phyloP scores from a whole-genome alignment of 2,329 filamentous ascomycete genomes.

The Colletotrichum echinochloae region DNA sequence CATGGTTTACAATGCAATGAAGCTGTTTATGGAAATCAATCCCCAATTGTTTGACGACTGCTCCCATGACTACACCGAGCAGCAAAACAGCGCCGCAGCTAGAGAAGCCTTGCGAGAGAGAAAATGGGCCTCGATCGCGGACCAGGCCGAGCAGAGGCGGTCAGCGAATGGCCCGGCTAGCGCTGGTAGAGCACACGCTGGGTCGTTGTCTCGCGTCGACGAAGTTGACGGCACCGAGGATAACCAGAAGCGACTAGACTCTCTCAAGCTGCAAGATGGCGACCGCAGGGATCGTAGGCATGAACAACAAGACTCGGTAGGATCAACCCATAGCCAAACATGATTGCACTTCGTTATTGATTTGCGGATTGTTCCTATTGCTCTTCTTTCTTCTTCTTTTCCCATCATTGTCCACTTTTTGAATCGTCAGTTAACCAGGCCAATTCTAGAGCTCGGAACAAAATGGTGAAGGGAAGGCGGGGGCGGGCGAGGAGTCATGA shows the following conservation, averaged over 20 bases:
- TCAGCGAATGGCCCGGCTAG: slow-evolving; percentile 52
- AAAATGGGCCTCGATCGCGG: slow-evolving; percentile 88
- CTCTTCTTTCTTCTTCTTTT: no score
- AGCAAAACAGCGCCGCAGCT: slow-evolving; percentile 91
- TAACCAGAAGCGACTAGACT: slow-evolving; percentile 88
- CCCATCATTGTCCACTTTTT: not conserved
- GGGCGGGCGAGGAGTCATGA: slow-evolving; percentile 38
- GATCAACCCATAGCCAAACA: slow-evolving; percentile 65
- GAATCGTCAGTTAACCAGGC: slow-evolving; percentile 18
- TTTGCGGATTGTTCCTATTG: not conserved
- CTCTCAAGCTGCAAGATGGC: slow-evolving; percentile 88
- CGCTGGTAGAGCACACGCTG: slow-evolving; percentile 53
- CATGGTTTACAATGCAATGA: slow-evolving; percentile 99
- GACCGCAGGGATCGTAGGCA: slow-evolving; percentile 70
- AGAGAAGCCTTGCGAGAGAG: slow-evolving; percentile 84
- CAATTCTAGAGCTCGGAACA: slow-evolving; percentile 31
- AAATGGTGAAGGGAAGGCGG: slow-evolving; percentile 29
- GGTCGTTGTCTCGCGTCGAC: slow-evolving; percentile 67
- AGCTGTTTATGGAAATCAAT: slow-evolving; percentile 99
- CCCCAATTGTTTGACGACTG: slow-evolving; percentile 98
- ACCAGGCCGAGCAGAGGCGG: slow-evolving; percentile 81
- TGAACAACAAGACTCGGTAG: slow-evolving; percentile 71
- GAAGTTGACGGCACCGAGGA: slow-evolving; percentile 87
- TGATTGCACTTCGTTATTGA: slow-evolving; percentile 46
- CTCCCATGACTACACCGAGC: slow-evolving; percentile 96